These are phyloP conservation scores for Canna indica DNA, from an alignment of 176 grass and related monocot genomes.

Conservation along the genomic window DNA sequence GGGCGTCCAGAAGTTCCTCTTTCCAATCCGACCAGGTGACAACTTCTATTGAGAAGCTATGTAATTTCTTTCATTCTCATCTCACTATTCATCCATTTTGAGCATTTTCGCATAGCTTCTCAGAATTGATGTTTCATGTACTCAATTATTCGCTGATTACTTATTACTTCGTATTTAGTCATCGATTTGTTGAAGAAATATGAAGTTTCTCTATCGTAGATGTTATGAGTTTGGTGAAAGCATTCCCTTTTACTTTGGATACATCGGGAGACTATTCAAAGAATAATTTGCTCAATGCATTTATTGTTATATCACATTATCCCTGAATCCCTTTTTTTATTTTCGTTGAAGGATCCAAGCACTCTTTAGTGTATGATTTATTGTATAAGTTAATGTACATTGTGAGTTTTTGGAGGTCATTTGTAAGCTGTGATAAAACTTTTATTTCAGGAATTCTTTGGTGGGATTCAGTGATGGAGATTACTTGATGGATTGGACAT, in stretches of 20 bases:
- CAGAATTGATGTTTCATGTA: background rate
- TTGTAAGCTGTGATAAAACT: background rate
- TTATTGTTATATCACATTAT: background rate
- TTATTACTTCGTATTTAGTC: background rate
- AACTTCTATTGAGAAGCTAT: background rate
- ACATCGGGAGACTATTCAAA: background rate
- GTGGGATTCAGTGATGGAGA: slow-evolving; percentile 3
- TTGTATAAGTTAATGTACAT: background rate
- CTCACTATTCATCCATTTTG: background rate
- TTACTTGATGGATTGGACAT: background rate
- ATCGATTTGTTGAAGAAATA: background rate
- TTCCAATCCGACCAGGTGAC: background rate
- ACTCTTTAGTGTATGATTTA: background rate
- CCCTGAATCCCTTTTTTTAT: background rate
- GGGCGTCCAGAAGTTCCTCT: background rate
- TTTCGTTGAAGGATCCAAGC: background rate
- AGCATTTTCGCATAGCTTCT: background rate
- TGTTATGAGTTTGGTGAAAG: too few relatives aligned
- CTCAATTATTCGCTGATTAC: background rate
- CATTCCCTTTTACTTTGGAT: too few relatives aligned
- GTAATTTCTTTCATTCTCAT: background rate
- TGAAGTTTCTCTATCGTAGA: background rate
- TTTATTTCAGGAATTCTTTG: slow-evolving; percentile 11
- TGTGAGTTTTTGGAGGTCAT: background rate
- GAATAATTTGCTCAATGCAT: background rate